phyloP scores from a whole-genome alignment of 2,329 filamentous ascomycete genomes.

The Tolypocladium paradoxum region DNA sequence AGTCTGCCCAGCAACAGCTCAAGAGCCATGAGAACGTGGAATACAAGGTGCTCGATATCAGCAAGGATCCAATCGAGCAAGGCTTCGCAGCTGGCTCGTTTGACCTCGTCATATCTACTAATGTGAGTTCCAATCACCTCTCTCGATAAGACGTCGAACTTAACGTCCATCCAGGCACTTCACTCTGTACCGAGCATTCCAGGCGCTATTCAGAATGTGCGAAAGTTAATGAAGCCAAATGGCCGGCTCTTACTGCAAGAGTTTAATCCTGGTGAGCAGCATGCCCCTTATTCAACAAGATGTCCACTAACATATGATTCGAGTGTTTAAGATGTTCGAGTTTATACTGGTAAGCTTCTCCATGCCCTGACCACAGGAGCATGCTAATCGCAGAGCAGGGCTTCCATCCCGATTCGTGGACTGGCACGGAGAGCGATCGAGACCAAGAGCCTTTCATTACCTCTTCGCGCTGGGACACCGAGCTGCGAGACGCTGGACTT shows the following conservation, averaged over 20 bases:
- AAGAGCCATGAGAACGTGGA: constrained; percentile 1
- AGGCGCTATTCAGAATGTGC: neutral
- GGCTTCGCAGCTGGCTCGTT: constrained; percentile 3
- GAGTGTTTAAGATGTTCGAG: neutral
- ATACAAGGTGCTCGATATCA: constrained; percentile 15
- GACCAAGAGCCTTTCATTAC: neutral
- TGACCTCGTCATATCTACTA: constrained; percentile 4
- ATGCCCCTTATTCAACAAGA: neutral
- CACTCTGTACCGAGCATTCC: neutral
- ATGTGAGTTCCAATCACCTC: neutral
- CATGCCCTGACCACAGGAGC: too few species aligned
- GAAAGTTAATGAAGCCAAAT: neutral
- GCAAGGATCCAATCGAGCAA: constrained; percentile 3
- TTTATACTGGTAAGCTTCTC: neutral
- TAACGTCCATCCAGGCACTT: neutral
- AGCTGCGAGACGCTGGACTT: constrained; percentile 1
- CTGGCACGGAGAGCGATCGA: neutral
- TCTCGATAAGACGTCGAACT: too few species aligned
- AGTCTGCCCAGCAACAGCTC: constrained; percentile 10
- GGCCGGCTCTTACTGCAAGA: neutral
- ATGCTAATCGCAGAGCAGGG: neutral
- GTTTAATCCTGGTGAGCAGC: neutral
- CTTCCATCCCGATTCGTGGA: neutral
- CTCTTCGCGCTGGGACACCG: constrained; percentile 1
- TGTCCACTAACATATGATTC: neutral